These are phyloP conservation scores for Aquilaria malaccensis DNA, from an alignment of 345 rosid species.

Conservation along the genomic window DNA sequence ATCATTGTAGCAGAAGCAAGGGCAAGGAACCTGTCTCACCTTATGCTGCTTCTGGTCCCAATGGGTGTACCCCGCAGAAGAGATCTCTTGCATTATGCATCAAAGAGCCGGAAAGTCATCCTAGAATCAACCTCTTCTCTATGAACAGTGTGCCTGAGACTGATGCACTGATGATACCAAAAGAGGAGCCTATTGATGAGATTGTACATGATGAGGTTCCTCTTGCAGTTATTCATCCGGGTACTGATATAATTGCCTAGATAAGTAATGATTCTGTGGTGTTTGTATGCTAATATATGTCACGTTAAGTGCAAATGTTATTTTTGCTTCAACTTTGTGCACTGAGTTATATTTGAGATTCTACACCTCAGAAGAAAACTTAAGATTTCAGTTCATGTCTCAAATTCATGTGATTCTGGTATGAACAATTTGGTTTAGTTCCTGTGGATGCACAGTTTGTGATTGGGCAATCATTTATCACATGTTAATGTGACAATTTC, in stretches of 20 bases:
- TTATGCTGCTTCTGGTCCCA: conserved; percentile 17
- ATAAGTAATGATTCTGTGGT: neutral
- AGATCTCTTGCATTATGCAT: conserved; percentile 18
- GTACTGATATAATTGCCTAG: conserved; percentile 19
- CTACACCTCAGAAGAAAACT: no score
- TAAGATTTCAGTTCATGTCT: no score
- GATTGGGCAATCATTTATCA: no score
- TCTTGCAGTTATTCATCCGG: conserved; percentile 42
- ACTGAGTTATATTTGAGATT: no score
- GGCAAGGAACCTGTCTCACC: conserved; percentile 39
- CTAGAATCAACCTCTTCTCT: conserved; percentile 6
- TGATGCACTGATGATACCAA: conserved; percentile 28
- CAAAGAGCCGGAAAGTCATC: conserved; percentile 20
- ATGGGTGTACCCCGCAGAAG: conserved; percentile 12
- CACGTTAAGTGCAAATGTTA: neutral
- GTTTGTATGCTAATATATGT: neutral
- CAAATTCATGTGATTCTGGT: no score
- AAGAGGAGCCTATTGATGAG: conserved; percentile 56
- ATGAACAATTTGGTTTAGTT: no score
- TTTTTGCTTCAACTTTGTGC: no score
- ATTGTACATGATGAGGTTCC: conserved; percentile 34
- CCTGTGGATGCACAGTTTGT: no score
- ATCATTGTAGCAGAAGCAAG: conserved; percentile 4
- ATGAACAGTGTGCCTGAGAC: conserved; percentile 16
- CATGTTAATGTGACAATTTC: no score